Percentiles rank a stretch among this genome's conserved stretches.
These are phyloP conservation scores for Erigeron philadelphicus DNA, from an alignment of 140 eudicot species.

Conservation along the genomic window DNA sequence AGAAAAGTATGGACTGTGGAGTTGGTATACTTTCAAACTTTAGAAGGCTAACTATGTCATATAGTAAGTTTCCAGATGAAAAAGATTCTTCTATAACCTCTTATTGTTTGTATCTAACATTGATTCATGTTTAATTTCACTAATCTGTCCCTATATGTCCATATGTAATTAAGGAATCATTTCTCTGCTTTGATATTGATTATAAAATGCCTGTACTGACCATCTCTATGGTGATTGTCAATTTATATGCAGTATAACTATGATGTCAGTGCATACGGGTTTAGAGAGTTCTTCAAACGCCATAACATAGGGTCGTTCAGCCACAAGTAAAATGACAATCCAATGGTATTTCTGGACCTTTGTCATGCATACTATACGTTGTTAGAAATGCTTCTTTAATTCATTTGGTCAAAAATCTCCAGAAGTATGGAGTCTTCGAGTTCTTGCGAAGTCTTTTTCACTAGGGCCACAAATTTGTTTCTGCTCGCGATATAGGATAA, in stretches of 20 bases:
- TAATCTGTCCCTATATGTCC: neutral
- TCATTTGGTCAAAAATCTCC: neutral
- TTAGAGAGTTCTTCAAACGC: constrained; percentile 87
- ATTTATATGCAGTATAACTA: constrained; percentile 57
- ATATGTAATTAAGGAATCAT: neutral
- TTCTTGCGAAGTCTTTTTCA: neutral
- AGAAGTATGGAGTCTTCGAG: neutral
- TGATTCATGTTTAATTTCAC: neutral
- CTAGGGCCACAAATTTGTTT: neutral
- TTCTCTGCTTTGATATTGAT: neutral
- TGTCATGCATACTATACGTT: neutral
- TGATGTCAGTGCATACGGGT: constrained; percentile 78
- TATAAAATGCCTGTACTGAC: constrained; percentile 8
- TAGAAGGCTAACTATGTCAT: neutral
- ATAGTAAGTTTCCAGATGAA: neutral
- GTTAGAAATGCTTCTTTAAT: neutral
- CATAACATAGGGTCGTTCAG: constrained; percentile 46
- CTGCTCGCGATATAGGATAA: neutral
- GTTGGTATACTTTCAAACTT: neutral
- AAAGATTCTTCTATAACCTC: neutral
- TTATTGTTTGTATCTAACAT: neutral
- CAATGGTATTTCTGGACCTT: neutral
- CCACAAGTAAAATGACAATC: neutral
- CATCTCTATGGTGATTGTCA: neutral
- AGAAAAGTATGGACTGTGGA: neutral